Evolutionary conservation across 2,329 filamentous ascomycete genomes (phyloP).

Genomic region (Pyricularia pennisetigena): DNA sequence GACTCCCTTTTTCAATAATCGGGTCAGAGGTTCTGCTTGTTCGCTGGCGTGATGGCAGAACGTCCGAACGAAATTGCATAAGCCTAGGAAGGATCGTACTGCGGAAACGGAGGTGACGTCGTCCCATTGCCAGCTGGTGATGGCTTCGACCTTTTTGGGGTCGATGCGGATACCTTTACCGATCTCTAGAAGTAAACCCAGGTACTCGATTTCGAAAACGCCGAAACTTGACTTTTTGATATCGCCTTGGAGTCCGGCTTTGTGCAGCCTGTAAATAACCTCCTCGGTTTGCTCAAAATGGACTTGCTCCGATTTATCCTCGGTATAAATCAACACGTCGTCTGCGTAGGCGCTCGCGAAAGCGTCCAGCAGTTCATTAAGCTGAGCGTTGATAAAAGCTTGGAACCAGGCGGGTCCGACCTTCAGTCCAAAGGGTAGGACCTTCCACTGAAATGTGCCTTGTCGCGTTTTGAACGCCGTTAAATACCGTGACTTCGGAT

Average conservation of each 20-base stretch:
- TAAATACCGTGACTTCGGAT: too few species aligned
- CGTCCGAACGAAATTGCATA: neutral
- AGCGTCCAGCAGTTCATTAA: too few species aligned
- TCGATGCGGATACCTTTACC: neutral
- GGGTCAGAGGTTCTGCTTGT: neutral
- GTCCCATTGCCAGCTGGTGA: neutral
- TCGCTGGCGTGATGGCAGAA: neutral
- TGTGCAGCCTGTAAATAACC: too few species aligned
- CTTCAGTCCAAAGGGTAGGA: neutral
- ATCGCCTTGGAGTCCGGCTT: too few species aligned
- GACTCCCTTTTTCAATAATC: neutral
- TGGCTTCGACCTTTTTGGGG: neutral
- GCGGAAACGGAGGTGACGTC: neutral
- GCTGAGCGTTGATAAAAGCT: too few species aligned
- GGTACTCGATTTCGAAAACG: too few species aligned
- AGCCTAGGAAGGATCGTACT: neutral
- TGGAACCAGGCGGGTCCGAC: too few species aligned
- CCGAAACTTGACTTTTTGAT: too few species aligned
- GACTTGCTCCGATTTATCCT: too few species aligned
- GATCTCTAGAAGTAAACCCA: neutral
- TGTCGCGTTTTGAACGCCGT: neutral
- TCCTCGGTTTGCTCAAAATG: too few species aligned
- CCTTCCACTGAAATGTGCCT: neutral
- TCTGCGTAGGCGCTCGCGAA: too few species aligned
- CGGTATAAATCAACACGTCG: too few species aligned